These are phyloP conservation scores for Sungouiella thailandica DNA, from an alignment of 805 yeast genomes.

Conservation along the genomic window DNA sequence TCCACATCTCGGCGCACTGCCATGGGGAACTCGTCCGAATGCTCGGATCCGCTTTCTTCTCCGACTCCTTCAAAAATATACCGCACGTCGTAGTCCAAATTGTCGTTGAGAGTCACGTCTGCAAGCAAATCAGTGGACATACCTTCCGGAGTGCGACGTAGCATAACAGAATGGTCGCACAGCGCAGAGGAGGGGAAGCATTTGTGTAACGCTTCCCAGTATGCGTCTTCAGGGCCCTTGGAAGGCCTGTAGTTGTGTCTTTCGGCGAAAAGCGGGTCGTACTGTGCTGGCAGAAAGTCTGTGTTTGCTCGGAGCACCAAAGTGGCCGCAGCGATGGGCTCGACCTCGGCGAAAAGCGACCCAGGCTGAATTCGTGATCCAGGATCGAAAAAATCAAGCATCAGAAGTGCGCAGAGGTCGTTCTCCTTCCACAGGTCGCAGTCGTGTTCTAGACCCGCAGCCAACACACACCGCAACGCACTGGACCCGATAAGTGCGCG, in stretches of 20 bases:
- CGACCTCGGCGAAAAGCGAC: conserved; percentile 51
- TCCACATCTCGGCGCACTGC: conserved; percentile 18
- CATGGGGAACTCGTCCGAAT: conserved; percentile 8
- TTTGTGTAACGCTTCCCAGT: no score
- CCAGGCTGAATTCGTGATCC: conserved; percentile 62
- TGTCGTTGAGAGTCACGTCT: conserved; percentile 56
- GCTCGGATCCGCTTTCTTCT: conserved; percentile 9
- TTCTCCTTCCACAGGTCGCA: conserved; percentile 46
- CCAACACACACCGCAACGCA: conserved; percentile 57
- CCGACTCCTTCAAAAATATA: conserved; percentile 54
- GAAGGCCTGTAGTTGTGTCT: conserved; percentile 6
- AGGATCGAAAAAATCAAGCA: conserved; percentile 60
- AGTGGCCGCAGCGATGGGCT: conserved; percentile 54
- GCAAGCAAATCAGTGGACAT: conserved; percentile 37
- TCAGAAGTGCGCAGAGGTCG: conserved; percentile 56
- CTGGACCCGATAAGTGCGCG: conserved; percentile 53
- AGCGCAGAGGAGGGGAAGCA: background rate
- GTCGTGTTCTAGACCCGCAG: conserved; percentile 16
- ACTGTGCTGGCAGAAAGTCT: background rate
- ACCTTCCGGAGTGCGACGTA: conserved; percentile 10
- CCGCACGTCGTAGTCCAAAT: conserved; percentile 62
- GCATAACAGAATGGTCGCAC: background rate
- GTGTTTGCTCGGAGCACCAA: conserved; percentile 14
- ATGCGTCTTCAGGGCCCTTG: conserved; percentile 5
- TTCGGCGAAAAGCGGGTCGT: conserved; percentile 6